Percentiles rank a stretch among this genome's conserved stretches.
Conservation (phyloP, 2,329 filamentous ascomycete genomes). For the Verticillium dahliae region DNA sequence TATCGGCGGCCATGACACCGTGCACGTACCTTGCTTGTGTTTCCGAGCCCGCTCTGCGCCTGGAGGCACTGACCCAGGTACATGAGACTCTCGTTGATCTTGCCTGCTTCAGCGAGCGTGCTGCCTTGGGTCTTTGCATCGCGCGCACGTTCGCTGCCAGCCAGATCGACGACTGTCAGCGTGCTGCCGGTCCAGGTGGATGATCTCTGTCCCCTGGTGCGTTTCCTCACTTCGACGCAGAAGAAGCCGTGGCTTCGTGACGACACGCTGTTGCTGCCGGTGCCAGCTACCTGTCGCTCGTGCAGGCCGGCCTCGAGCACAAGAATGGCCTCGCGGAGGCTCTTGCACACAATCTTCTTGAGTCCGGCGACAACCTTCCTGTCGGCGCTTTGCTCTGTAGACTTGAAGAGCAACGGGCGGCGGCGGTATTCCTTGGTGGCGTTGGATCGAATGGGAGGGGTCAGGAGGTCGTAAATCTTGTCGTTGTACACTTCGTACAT, state of each 20-base stretch:
- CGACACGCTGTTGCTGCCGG: slow-evolving; percentile 86
- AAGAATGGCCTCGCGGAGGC: slow-evolving; percentile 75
- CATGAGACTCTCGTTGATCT: slow-evolving; percentile 98
- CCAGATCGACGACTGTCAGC: slow-evolving; percentile 84
- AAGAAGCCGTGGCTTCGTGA: slow-evolving; percentile 96
- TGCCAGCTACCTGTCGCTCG: slow-evolving; percentile 82
- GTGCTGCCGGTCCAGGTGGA: slow-evolving; percentile 69
- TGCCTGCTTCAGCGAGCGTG: slow-evolving; percentile 89
- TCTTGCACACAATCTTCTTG: slow-evolving; percentile 81
- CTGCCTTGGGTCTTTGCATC: slow-evolving; percentile 91
- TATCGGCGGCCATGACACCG: slow-evolving; percentile 1
- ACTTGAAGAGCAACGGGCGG: slow-evolving; percentile 85
- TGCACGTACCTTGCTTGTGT: slow-evolving; percentile 59
- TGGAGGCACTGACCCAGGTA: slow-evolving; percentile 95
- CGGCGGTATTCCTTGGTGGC: slow-evolving; percentile 65
- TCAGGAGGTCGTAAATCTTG: slow-evolving; percentile 88
- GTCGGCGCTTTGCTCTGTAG: slow-evolving; percentile 79
- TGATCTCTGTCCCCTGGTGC: slow-evolving; percentile 37
- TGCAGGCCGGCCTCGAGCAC: slow-evolving; percentile 85
- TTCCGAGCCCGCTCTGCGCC: slow-evolving; percentile 78
- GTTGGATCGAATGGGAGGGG: slow-evolving; percentile 51
- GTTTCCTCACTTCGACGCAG: slow-evolving; percentile 88
- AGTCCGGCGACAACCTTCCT: slow-evolving; percentile 92
- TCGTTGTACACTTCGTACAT: slow-evolving; percentile 99
- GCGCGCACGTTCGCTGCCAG: slow-evolving; percentile 86